Conservation (phyloP, 352 stramenopile species). For the Globisporangium megalacanthum region DNA sequence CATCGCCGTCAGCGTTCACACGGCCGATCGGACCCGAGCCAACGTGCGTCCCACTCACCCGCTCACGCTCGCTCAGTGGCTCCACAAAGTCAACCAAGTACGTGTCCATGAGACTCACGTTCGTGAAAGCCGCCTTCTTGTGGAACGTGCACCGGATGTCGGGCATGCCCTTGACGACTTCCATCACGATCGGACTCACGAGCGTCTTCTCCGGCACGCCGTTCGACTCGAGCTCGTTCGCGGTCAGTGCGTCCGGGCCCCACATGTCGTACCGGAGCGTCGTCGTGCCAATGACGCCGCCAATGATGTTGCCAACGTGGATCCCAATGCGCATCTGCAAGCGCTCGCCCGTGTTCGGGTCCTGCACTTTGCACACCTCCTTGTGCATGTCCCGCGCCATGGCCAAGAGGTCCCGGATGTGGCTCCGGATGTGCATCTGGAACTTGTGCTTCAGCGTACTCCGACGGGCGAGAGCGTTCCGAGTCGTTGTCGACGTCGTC, state of each 20-base stretch:
- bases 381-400: conserved; percentile 88
- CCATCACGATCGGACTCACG: conserved; percentile 73
- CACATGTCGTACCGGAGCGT: conserved; percentile 89
- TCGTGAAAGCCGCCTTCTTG: conserved; percentile 79
- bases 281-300: conserved; percentile 79
- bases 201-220: conserved; percentile 75
- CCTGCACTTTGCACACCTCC: conserved; percentile 74
- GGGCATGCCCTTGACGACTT: conserved; percentile 79
- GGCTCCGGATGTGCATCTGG: conserved; percentile 74
- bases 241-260: conserved; percentile 75
- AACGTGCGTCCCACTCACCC: neutral
- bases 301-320: conserved; percentile 86
- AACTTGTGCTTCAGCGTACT: conserved; percentile 81
- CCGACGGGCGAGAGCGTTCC: conserved; percentile 18
- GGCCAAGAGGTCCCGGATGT: conserved; percentile 71
- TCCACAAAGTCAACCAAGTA: conserved; percentile 81
- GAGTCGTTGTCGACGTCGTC: conserved; percentile 3
- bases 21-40: conserved; percentile 13
- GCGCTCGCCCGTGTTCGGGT: conserved; percentile 78
- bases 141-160: conserved; percentile 81
- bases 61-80: conserved; percentile 6
- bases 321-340: conserved; percentile 88
- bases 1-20: conserved; percentile 16
- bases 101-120: conserved; percentile 78
- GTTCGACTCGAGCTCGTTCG: conserved; percentile 86